Conservation (phyloP, 2,329 filamentous ascomycete species). For the Pseudogymnoascus sp. region DNA sequence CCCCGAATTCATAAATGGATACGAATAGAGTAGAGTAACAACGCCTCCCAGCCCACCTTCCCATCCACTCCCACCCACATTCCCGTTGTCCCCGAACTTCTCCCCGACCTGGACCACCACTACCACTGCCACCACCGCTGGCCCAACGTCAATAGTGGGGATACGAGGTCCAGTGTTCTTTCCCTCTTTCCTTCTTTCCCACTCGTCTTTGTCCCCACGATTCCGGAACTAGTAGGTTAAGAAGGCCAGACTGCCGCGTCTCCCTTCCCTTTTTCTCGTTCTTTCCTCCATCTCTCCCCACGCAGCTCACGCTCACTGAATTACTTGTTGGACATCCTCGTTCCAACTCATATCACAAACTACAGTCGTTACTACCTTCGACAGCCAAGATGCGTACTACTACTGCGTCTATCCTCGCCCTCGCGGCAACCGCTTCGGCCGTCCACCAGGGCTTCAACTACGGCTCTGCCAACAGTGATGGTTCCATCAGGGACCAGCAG, state of each 20-base stretch:
- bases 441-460: slow-evolving; percentile 65
- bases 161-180: slow-evolving; percentile 4
- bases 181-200: neutral
- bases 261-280: neutral
- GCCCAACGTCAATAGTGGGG: neutral
- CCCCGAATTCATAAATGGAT: neutral
- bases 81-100: neutral
- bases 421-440: slow-evolving; percentile 23
- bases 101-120: neutral
- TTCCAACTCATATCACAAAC: neutral
- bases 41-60: neutral
- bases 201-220: neutral
- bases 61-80: neutral
- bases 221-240: neutral
- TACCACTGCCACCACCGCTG: neutral
- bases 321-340: neutral
- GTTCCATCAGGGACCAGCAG: slow-evolving; percentile 46
- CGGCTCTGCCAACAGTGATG: slow-evolving; percentile 50
- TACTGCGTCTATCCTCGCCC: slow-evolving; percentile 17
- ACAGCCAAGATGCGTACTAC: slow-evolving; percentile 23
- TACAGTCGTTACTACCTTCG: slow-evolving; percentile 1
- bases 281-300: neutral
- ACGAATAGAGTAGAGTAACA: neutral
- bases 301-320: neutral
- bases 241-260: neutral